Conservation (phyloP, 495 filamentous ascomycete species). For the Xylaria sp. region DNA sequence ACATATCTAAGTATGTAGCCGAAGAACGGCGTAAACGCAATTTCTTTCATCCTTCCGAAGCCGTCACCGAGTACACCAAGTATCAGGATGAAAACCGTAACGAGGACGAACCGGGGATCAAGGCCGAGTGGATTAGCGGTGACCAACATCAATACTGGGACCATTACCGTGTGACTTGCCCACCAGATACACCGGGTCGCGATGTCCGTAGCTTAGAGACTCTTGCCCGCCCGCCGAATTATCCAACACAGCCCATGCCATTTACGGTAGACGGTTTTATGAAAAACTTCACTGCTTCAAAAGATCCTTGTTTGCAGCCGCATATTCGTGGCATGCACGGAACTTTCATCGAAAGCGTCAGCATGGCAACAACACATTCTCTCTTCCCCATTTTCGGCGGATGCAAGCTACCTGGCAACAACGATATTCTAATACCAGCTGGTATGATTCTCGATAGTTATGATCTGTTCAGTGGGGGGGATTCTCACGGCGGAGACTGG, state of each 20-base stretch:
- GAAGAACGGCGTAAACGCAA: conserved; percentile 51
- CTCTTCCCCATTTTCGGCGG: conserved; percentile 70
- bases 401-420: conserved; percentile 70
- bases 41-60: conserved; percentile 37
- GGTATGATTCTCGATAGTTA: conserved; percentile 69
- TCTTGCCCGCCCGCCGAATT: conserved; percentile 36
- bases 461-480: conserved; percentile 59
- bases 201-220: conserved; percentile 42
- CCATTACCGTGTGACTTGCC: conserved; percentile 56
- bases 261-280: conserved; percentile 54
- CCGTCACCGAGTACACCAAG: conserved; percentile 22
- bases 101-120: conserved; percentile 17
- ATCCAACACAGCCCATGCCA: conserved; percentile 28
- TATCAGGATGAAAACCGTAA: conserved; percentile 14
- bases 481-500: conserved; percentile 55
- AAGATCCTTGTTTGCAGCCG: conserved; percentile 61
- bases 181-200: conserved; percentile 58
- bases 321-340: conserved; percentile 61
- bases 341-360: conserved; percentile 64
- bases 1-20: conserved; percentile 55
- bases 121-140: conserved; percentile 35
- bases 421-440: conserved; percentile 71
- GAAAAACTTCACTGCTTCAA: conserved; percentile 61
- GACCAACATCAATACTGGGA: conserved; percentile 55
- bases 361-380: conserved; percentile 54